Evolutionary conservation across 75 land plant species (phyloP), one percentile per base, ranked within the genome.

Genomic region (Selaginella moellendorffii): DNA sequence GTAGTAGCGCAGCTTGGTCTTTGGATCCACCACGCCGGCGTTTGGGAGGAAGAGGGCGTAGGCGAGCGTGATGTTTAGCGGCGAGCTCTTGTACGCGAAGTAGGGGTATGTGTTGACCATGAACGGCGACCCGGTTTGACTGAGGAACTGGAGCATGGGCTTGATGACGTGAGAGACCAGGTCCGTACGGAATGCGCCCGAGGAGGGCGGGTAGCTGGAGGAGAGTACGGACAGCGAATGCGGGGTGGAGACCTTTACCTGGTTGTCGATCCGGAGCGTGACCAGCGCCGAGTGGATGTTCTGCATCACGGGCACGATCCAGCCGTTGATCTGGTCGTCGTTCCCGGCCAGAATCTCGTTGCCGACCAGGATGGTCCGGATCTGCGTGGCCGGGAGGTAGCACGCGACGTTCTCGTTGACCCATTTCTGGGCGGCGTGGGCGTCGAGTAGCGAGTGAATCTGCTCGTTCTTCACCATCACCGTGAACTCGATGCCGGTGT

Each of bases 131-230:
- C 27, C 14, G 1, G 68, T 66, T 8, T 19, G 25, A 19, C 23
- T 21, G 8, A 66, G 27, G 19, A 66, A 66, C 18, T 56, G 18
- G 14, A 56, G n/a, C 60, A 56, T 20, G 9, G 60, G 60, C 20
- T 56, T 36, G 46, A 56, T 24, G 20, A 20, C n/a, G 9, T 56
- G 5, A 5, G 60, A 56, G 60, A 9, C 5, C 8, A 56, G 19
- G 60, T 24, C 24, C 18, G 30, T 9, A 25, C 30, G 42, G 26
- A 66, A 56, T 8, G 74, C 66, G 0, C 78, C 73, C 0, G 36
- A 31, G 1, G 85, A 77, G 0, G 85, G 85, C 0, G 80, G 83
- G 54, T 62, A 80, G 1, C 77, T 77, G 0, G 23, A 30, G 0
- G 61, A 68, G 1, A 83, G 64, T 1, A 71, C 54, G 8, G 52